phyloP scores from a whole-genome alignment of 768 basidiomycete genomes.

The Filobasidium floriforme region DNA sequence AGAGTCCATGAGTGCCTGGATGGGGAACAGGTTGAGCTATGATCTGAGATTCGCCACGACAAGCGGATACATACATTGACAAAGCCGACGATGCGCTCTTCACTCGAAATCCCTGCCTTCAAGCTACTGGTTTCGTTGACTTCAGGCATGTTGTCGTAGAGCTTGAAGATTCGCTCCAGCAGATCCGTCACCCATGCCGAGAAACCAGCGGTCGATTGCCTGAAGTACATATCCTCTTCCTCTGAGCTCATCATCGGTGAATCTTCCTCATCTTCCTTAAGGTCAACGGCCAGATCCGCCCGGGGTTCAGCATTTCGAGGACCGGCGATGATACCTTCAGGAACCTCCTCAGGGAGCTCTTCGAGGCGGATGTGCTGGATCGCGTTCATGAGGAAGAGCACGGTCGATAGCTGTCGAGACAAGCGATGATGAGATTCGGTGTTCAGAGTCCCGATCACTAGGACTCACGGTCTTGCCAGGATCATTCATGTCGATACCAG shows the following conservation, averaged over 20 bases:
- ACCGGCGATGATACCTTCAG: slow-evolving; percentile 12
- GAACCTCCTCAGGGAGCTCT: slow-evolving; percentile 50
- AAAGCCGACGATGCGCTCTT: slow-evolving; percentile 8
- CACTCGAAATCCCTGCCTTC: slow-evolving; percentile 6
- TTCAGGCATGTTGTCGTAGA: slow-evolving; percentile 21
- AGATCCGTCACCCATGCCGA: slow-evolving; percentile 18
- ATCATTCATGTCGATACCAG: slow-evolving; percentile 69
- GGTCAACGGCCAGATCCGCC: background rate
- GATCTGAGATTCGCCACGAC: background rate
- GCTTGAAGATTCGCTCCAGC: slow-evolving; percentile 16
- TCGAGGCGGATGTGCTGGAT: slow-evolving; percentile 68
- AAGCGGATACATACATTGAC: slow-evolving; percentile 9
- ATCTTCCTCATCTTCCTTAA: slow-evolving; percentile 2
- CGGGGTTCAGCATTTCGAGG: slow-evolving; percentile 1
- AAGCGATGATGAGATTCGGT: background rate
- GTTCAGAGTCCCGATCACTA: background rate
- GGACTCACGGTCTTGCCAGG: slow-evolving; percentile 63
- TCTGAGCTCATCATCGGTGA: slow-evolving; percentile 3
- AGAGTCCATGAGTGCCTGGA: slow-evolving; percentile 9
- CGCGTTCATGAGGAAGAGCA: slow-evolving; percentile 65
- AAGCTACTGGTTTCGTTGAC: slow-evolving; percentile 11
- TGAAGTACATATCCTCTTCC: slow-evolving; percentile 16
- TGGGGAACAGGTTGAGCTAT: background rate
- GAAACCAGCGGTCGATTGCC: slow-evolving; percentile 14
- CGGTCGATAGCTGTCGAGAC: slow-evolving; percentile 57